Conservation (phyloP, 2,329 filamentous ascomycete species). For the Diaporthe batatas region DNA sequence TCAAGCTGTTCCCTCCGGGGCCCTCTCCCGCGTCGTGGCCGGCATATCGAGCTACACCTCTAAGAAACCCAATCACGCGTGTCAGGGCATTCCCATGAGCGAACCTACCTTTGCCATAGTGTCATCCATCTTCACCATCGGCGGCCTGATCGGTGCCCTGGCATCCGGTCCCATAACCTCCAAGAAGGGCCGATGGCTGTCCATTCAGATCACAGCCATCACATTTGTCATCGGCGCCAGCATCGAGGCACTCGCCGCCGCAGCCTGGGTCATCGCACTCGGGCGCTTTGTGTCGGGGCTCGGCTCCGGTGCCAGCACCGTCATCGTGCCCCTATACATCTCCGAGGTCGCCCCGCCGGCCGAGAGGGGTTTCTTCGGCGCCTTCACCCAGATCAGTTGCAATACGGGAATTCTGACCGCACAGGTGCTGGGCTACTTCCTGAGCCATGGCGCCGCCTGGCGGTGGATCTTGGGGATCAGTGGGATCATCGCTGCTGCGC, state of each 20-base stretch:
- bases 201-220: constrained; percentile 82
- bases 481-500: constrained; percentile 74
- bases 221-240: constrained; percentile 83
- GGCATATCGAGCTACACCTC: constrained; percentile 47
- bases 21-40: constrained; percentile 52
- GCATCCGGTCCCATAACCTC: constrained; percentile 84
- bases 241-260: constrained; percentile 79
- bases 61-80: constrained; percentile 66
- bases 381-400: constrained; percentile 92
- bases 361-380: constrained; percentile 82
- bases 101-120: constrained; percentile 85
- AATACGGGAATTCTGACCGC: constrained; percentile 90
- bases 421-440: constrained; percentile 87
- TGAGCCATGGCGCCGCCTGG: constrained; percentile 86
- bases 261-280: constrained; percentile 75
- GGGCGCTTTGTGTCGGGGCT: constrained; percentile 86
- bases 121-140: constrained; percentile 91
- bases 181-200: constrained; percentile 78
- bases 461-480: constrained; percentile 84
- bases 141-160: constrained; percentile 87
- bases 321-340: constrained; percentile 95
- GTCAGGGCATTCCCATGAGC: constrained; percentile 81
- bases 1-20: constrained; percentile 55
- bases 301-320: constrained; percentile 88
- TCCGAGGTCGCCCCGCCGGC: constrained; percentile 86